phyloP scores from a whole-genome alignment of 2,329 filamentous ascomycete genomes.

The Tolypocladium inflatum region DNA sequence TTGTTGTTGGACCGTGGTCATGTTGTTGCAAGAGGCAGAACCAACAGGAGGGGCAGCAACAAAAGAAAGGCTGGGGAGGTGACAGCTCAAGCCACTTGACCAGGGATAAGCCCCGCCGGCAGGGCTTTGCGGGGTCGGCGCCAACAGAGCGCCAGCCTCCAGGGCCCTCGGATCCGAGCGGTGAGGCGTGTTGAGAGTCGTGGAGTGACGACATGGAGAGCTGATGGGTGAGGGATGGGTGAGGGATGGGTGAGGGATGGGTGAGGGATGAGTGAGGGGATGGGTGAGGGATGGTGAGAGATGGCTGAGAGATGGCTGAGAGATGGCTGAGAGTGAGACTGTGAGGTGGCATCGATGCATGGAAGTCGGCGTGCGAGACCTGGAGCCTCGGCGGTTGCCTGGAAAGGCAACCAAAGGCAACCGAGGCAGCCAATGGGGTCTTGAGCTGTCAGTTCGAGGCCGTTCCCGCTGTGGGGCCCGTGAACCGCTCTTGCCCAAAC shows the following conservation, averaged over 20 bases:
- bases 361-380: not conserved
- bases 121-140: not conserved
- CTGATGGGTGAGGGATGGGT: not conserved
- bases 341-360: not conserved
- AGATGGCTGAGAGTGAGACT: not conserved
- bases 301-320: not conserved
- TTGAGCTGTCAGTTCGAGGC: not conserved
- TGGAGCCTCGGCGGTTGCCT: not conserved
- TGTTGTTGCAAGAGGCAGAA: not conserved
- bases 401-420: not conserved
- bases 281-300: not conserved
- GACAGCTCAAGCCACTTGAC: not conserved
- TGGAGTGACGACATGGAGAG: not conserved
- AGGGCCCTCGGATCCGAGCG: not conserved
- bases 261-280: not conserved
- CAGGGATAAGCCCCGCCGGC: not conserved
- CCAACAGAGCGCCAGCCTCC: not conserved
- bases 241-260: not conserved
- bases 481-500: not conserved
- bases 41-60: not conserved
- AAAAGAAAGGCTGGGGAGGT: not conserved
- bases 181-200: not conserved
- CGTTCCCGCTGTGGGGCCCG: not conserved
- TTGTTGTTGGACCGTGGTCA: not conserved
- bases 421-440: not conserved